Base-by-base conservation (phyloP, 2,329 filamentous ascomycete species). In the Rugonectria rugulosa region DNA sequence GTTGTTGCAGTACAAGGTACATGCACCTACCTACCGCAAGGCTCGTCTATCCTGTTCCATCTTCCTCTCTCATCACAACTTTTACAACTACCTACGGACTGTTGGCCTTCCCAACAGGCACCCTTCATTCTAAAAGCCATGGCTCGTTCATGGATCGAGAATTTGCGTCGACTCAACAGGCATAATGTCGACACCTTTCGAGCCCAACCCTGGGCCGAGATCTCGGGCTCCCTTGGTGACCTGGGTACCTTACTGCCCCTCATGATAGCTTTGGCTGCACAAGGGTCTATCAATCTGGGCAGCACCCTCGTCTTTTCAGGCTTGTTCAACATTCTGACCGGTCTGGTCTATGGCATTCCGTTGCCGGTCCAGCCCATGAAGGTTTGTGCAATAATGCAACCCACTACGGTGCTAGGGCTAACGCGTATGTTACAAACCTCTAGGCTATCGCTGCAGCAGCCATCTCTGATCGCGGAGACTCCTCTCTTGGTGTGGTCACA, bases 311-410 rank as follows among this genome's bases (percentile, higher is more conserved):
- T 98, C 6, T 95, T 97, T 71, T 93, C 92, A 0, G 95, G 95
- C 1, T 68, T 93, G 9, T 94, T 89, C 73, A 98, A 98, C 68
- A 85, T 97, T 51, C 68, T 90, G 11, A 97, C 93, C 0, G 95
- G 94, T 15, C 70, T 88, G 2, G 75, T 88, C 26, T 98, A 97
- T 68, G 94, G 94, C 6, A 89, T 98, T 34, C 94, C 94, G 2
- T 76, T 97, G 4, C 93, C 93, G 0, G 92, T 97, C 0, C 93
- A 97, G 76, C 93, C 93, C n/a, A 88, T 88, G 85, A 88, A 88
- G 77, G 83, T 83, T 34, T 44, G 60, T 60, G 15, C 9, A 21
- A 34, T 21, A 19, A 41, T 9, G 20, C 15, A n/a, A 19, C 12
- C 23, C 12, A 12, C 23, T 29, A n/a, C 21, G 10, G 17, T 24